Base-by-base conservation (phyloP, 2,329 filamentous ascomycete species). In the Ophiocordyceps australis region DNA sequence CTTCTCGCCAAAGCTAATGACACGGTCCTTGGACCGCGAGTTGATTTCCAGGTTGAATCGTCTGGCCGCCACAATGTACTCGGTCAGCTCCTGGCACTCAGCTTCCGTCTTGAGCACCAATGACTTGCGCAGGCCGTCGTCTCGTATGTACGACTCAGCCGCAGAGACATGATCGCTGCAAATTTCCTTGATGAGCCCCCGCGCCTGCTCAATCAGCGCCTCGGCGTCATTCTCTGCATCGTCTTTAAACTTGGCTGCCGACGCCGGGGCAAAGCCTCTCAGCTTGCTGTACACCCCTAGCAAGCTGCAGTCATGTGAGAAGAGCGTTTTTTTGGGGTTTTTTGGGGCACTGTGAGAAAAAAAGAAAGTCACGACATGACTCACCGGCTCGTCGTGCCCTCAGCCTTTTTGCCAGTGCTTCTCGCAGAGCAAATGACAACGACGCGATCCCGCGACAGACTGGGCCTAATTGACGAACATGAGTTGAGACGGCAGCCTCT, bases 1-100 rank as follows among this genome's bases (percentile, higher is more conserved):
- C 56, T 93, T 95, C 62, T 98, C 89, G 28, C 89, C 89, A 38
- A 89, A 83, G 47, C 83, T 91, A 32, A 95, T 75, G 33, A 98
- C 81, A 38, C 86, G 77, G 43, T 89, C 80, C 47, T 83, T 80
- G 31, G 74, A 75, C 39, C 76, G 65, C 5, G 75, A 67, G 45
- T 80, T 81, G 42, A 85, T 77, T 47, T 85, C 78, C 22, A 76
- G 55, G 42, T 74, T 69, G 50, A 74, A 76, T 35, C 69, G 59
- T 46, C 67, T 69, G 8, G 68, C 65, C 2, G 68, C 71, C 17
- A 61, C 52, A 30, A 73, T 62, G 40, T 74, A 89, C 52, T 82
- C 83, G 36, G 75, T 58, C 31, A 95, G 66, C 43, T 76, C 73
- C 38, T 74, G 63, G 45, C 85, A 95, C 52, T 95, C 85, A 21